These are phyloP conservation scores for Phytophthora podocarpi DNA, from an alignment of 352 stramenopile genomes.

Conservation along the genomic window DNA sequence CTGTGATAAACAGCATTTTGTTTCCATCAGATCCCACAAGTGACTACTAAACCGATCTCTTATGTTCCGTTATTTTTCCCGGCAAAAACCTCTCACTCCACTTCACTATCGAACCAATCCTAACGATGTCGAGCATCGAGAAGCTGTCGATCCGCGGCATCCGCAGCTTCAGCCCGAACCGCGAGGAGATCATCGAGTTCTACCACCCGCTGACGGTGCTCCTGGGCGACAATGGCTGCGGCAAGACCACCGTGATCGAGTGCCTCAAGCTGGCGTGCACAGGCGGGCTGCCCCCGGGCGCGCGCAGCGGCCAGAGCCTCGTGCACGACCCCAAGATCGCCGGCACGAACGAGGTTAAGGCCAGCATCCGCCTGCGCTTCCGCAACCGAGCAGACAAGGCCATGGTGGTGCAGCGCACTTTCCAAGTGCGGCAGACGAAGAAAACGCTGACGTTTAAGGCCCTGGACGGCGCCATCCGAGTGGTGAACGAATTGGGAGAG, in stretches of 20 bases:
- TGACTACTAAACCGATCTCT: background rate
- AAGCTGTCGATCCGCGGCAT: slow-evolving; percentile 99
- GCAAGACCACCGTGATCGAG: slow-evolving; percentile 99
- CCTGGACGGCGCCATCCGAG: slow-evolving; percentile 95
- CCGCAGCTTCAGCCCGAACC: slow-evolving; percentile 96
- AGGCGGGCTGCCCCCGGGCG: slow-evolving; percentile 93
- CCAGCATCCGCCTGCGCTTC: slow-evolving; percentile 91
- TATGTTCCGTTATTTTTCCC: background rate
- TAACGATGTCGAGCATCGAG: slow-evolving; percentile 96
- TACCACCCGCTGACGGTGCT: slow-evolving; percentile 99
- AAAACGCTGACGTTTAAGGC: slow-evolving; percentile 93
- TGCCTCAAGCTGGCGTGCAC: slow-evolving; percentile 98
- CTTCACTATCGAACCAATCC: background rate
- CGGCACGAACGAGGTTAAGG: slow-evolving; percentile 92
- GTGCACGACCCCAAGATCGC: slow-evolving; percentile 96
- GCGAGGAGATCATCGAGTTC: slow-evolving; percentile 97
- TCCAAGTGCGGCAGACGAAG: slow-evolving; percentile 95
- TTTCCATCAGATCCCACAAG: too few species aligned
- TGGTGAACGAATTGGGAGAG: slow-evolving; percentile 90
- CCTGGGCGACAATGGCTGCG: slow-evolving; percentile 95
- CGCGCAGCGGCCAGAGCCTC: slow-evolving; percentile 92
- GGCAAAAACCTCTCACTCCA: background rate
- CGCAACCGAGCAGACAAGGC: slow-evolving; percentile 87
- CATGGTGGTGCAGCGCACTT: slow-evolving; percentile 94
- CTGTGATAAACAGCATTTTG: too few species aligned